Conservation (phyloP, 2,329 filamentous ascomycete genomes). For the Metarhizium anisopliae region DNA sequence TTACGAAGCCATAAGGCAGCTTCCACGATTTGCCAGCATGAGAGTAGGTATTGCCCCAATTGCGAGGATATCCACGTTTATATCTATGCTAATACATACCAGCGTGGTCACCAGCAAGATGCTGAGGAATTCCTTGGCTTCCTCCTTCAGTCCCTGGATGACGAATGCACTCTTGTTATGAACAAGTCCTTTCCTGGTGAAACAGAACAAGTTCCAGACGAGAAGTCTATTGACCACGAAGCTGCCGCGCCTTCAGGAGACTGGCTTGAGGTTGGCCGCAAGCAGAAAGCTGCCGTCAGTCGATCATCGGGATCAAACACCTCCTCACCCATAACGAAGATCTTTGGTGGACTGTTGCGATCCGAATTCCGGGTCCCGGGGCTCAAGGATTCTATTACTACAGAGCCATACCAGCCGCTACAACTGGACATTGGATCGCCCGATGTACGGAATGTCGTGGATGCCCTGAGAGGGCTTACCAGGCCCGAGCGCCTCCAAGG, state of each 20-base stretch:
- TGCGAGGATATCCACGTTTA: not conserved
- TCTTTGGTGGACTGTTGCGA: slow-evolving; percentile 85
- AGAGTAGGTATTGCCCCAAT: slow-evolving; percentile 47
- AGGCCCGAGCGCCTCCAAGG: slow-evolving; percentile 77
- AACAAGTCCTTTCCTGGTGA: slow-evolving; percentile 32
- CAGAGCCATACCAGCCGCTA: slow-evolving; percentile 88
- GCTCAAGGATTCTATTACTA: slow-evolving; percentile 80
- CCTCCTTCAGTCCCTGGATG: slow-evolving; percentile 82
- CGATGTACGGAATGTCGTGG: slow-evolving; percentile 81
- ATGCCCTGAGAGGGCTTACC: slow-evolving; percentile 79
- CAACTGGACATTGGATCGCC: slow-evolving; percentile 89
- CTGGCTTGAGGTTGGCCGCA: slow-evolving; percentile 91
- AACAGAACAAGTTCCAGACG: slow-evolving; percentile 22
- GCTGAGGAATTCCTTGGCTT: slow-evolving; percentile 96
- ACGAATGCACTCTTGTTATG: slow-evolving; percentile 79
- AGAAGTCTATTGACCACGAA: slow-evolving; percentile 19
- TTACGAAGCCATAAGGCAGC: slow-evolving; percentile 80
- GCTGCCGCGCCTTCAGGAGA: slow-evolving; percentile 31
- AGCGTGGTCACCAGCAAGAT: slow-evolving; percentile 95
- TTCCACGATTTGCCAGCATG: slow-evolving; percentile 88
- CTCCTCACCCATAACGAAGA: slow-evolving; percentile 81
- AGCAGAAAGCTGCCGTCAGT: slow-evolving; percentile 79
- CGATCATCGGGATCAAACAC: slow-evolving; percentile 70
- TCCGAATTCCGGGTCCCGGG: slow-evolving; percentile 85
- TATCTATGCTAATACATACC: slow-evolving; percentile 7